These are phyloP conservation scores for Spatholobus suberectus DNA, from an alignment of 306 rosid species.

Conservation along the genomic window DNA sequence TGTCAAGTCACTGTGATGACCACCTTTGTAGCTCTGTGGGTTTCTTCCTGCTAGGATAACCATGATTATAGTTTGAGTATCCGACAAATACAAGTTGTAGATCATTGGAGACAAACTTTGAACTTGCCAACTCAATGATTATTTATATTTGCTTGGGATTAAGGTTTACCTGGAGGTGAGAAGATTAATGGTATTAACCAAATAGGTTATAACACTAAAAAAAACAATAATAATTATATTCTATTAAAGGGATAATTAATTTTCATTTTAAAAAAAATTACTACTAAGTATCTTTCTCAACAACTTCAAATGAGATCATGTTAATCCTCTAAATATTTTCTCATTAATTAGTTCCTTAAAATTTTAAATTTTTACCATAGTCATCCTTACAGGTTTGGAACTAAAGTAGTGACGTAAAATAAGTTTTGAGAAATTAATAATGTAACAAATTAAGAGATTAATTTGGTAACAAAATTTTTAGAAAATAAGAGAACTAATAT, in stretches of 20 bases:
- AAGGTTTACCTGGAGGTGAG: slow-evolving; percentile 5
- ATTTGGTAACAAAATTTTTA: too few species aligned
- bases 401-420: too few species aligned
- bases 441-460: too few species aligned
- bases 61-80: slow-evolving; percentile 33
- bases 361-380: too few species aligned
- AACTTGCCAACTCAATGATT: slow-evolving; percentile 15
- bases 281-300: too few species aligned
- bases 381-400: too few species aligned
- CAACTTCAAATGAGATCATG: too few species aligned
- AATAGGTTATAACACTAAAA: neutral
- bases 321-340: too few species aligned
- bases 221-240: neutral
- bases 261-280: neutral
- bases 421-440: too few species aligned
- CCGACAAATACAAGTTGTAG: slow-evolving; percentile 22
- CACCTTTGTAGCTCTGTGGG: slow-evolving; percentile 26
- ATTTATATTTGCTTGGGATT: neutral
- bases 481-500: too few species aligned
- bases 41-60: slow-evolving; percentile 46
- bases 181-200: too few species aligned
- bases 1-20: slow-evolving; percentile 42
- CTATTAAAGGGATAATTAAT: neutral
- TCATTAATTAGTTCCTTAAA: too few species aligned
- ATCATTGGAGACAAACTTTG: slow-evolving; percentile 36